Evolutionary conservation across 1,284 basidiomycete genomes (phyloP), one percentile per base, ranked within the genome.

Genomic region (Pascua sp.): DNA sequence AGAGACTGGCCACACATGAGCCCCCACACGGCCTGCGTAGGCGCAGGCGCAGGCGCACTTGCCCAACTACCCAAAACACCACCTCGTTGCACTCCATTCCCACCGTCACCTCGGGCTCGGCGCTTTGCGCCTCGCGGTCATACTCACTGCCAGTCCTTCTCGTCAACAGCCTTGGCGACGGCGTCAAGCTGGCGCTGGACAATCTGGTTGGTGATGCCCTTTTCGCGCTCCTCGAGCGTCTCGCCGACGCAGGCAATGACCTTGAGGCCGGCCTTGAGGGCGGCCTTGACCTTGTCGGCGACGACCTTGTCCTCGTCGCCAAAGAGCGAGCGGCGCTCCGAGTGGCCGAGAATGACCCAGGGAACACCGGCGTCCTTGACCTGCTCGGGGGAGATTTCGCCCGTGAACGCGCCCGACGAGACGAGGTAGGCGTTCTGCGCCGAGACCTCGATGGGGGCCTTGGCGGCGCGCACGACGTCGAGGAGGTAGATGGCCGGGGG

Each of bases 181-280:
- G 90, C 86, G 72, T 87, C 81, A 58, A 98, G 84, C 80, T 98
- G 94, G 53, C 78, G 81, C 70, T 91, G 81, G 68, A 92, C 89
- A 47, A 98, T 90, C 57, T 85, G 76, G 61, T 85, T 83, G 45
- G 93, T 98, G 77, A 87, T 80, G 59, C 82, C 84, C 11, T 81
- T 80, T 78, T 98, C 94, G 67, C 96, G 86, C 81, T 98, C 84
- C 65, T 86, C 80, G 63, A 97, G 86, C 44, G 90, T 93, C 81
- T 99, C 96, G 48, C 95, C 96, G 60, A 97, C 86, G 80, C 95
- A 98, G 64, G 96, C 87, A 71, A 99, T 97, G 66, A 98, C 90
- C 59, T 84, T 87, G 64, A 98, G 83, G 10, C 82, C 83, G 1
- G 82, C 80, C 51, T 85, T 84, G 39, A 71, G 54, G 13, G 68